Evolutionary conservation across 768 basidiomycete species (phyloP), one percentile per base, ranked within the genome.

Genomic region (Asterophora lycoperdoides): DNA sequence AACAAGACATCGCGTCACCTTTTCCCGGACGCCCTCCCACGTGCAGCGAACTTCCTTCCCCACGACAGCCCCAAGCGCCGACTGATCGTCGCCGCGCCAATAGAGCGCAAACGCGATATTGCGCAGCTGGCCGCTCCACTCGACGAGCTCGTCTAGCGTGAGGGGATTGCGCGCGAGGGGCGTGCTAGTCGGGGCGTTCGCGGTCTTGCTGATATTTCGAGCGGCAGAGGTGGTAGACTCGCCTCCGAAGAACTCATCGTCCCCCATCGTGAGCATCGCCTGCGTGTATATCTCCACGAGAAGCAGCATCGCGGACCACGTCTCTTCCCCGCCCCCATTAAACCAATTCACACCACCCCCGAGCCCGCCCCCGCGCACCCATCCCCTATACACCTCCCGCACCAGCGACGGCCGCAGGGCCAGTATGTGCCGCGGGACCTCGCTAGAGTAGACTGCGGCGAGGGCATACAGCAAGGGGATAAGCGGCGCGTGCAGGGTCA

Each of bases 211-310:
- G 3, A 6, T 3, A 6, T 23, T 23, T 23, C 23, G 23, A 23
- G 23, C 23, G 23, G 23, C 3, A 23, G 23, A 23, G 6, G 23
- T 6, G 23, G 23, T 3, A 23, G 23, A 23, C 30, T 8, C 30
- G 30, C 3, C 30, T 8, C 30, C 30, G 60, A 96, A 96, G 70
- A 98, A 98, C 63, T 98, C 96, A 66, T 97, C 95, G 58, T 99
- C 96, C 1, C 90, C 90, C 78, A 98, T 89, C 0, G 93, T 93
- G 28, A 92, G 73, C 28, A 98, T 77, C 1, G 84, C 79, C 51
- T 94, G 88, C 2, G 82, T 77, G 65, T 96, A 95, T 9, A 96
- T 64, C 43, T 94, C 86, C 1, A 80, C 76, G 7, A 94, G 77
- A 47, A 96, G 77, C 7, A 97, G 69, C 1, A 98, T 66, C 2